Evolutionary conservation across 1,284 basidiomycete species (phyloP), one percentile per base, ranked within the genome.

Genomic region (Puccinia triticina): DNA sequence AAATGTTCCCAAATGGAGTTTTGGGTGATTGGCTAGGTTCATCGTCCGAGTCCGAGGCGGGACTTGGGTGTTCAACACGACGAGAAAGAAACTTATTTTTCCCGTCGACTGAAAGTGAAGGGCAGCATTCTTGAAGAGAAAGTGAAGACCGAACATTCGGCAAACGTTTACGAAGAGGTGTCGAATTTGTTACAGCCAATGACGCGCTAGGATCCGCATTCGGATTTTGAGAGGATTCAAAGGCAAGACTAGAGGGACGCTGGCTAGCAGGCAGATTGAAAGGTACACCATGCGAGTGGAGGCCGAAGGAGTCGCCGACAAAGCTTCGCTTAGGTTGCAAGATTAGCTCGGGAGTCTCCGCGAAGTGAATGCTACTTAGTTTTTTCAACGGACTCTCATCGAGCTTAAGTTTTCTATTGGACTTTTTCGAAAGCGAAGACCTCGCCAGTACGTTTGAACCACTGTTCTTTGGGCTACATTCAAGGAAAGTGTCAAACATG

Each of bases 401-500:
- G 32, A 74, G 53, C 34, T 55, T 74, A 4, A 57, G 34, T 37
- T 74, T 74, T 57, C 72, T 37, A 11, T 29, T 23, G 4, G 50
- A 40, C 32, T 55, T 74, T 40, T 50, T 74, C 23, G 72, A 74
- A 74, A 74, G 34, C 21, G 72, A 57, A 32, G 72, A 74, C 23
- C 48, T 50, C n/a, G 72, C 16, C 16, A 53, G 40, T 14, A 29
- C 18, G 29, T 53, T 55, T 18, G n/a, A 55, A 50, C 46, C 40
- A 72, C n/a, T 74, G 53, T 26, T n/a, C 29, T 53, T 74, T 23
- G 72, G 72, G 40, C 72, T 57, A 74, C 34, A 14, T 40, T 74
- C 72, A n/a, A 74, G 53, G 32, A 55, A 74, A 23, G 16, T 74
- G 14, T 74, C 72, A 57, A 74, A 74, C 72, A 74, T 74, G 53